Evolutionary conservation across 169 alveolate genomes (phyloP).

Genomic region (Blepharisma undulans): DNA sequence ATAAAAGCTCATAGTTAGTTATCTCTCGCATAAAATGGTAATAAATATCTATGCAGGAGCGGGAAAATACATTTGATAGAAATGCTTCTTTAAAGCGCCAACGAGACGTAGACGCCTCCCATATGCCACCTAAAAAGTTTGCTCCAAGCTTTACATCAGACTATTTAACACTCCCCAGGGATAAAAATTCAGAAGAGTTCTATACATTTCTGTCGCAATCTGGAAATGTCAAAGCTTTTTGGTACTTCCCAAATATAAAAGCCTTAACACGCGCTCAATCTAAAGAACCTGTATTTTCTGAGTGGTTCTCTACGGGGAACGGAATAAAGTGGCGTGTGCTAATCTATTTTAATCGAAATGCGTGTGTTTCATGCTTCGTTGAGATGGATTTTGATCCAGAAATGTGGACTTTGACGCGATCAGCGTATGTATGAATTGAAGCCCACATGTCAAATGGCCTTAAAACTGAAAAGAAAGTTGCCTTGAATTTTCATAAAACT

Average conservation of each 20-base stretch:
- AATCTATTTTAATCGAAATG: neutral
- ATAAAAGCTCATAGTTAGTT: neutral
- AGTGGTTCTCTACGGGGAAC: neutral
- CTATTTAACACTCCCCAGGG: neutral
- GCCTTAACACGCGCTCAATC: neutral
- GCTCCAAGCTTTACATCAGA: neutral
- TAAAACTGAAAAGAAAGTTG: neutral
- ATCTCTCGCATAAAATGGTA: neutral
- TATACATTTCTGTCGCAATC: neutral
- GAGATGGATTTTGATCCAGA: neutral
- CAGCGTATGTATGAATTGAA: neutral
- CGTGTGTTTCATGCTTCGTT: neutral
- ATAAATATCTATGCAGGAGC: neutral
- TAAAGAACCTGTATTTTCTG: neutral
- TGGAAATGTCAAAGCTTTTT: constrained; percentile 23
- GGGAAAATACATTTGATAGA: neutral
- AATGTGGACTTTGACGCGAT: neutral
- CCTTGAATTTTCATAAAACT: neutral
- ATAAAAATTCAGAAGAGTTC: neutral
- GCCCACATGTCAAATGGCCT: neutral
- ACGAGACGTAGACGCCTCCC: neutral
- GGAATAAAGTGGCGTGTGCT: neutral
- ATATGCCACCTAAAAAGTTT: neutral
- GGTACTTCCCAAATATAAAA: neutral
- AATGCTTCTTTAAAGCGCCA: neutral